phyloP scores from a whole-genome alignment of 441 rosid genomes.

The Gossypium schwendimanii region DNA sequence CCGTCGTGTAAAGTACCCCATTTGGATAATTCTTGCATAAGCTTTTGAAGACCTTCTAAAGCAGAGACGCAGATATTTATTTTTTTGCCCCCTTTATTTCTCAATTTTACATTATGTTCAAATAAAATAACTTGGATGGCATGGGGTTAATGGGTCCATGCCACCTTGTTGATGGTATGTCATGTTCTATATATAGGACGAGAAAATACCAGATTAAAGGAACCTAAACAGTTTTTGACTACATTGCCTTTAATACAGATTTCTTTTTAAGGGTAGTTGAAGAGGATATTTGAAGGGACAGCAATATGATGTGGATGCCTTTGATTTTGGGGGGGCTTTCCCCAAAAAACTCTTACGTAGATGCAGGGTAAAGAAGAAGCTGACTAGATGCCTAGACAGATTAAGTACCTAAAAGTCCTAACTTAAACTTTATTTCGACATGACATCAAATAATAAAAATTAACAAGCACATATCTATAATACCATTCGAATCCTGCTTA shows the following conservation, averaged over 20 bases:
- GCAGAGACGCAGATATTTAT: not conserved
- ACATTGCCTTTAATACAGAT: not conserved
- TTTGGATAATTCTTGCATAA: constrained; percentile 24
- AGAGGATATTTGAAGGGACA: not conserved
- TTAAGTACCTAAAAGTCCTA: not conserved
- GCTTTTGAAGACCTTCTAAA: not conserved
- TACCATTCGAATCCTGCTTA: not conserved
- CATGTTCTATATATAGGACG: no score
- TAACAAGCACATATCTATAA: not conserved
- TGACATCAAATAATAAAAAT: no score
- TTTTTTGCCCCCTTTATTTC: no score
- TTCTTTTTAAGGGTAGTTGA: not conserved
- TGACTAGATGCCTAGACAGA: constrained; percentile 6
- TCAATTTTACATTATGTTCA: no score
- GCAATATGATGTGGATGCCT: constrained; percentile 17
- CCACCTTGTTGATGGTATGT: no score
- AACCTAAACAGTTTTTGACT: not conserved
- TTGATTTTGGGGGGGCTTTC: not conserved
- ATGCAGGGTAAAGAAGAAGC: not conserved
- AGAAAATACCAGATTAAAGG: no score
- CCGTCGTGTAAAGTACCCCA: constrained; percentile 35
- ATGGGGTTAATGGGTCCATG: no score
- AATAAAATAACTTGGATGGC: no score
- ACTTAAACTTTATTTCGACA: no score
- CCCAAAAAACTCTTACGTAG: not conserved